phyloP scores from a whole-genome alignment of 2,329 filamentous ascomycete species.

The Paecilomyces niveus region DNA sequence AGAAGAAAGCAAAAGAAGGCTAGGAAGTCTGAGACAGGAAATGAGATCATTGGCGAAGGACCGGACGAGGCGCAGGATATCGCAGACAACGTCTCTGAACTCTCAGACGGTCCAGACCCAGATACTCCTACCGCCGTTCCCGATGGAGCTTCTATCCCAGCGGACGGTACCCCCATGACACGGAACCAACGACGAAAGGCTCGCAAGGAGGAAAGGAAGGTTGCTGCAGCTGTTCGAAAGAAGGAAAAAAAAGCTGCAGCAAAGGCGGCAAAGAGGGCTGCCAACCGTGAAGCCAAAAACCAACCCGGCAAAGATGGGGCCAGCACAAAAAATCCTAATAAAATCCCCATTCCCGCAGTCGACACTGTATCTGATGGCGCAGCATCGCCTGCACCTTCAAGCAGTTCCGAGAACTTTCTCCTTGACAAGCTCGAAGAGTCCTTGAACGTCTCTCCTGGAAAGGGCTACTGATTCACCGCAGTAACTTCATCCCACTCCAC shows the following conservation, averaged over 20 bases:
- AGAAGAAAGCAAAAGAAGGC: conserved; percentile 2
- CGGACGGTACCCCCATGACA: conserved; percentile 4
- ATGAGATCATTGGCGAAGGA: conserved; percentile 7
- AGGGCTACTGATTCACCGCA: not conserved
- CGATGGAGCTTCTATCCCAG: conserved; percentile 1
- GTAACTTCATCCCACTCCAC: not conserved
- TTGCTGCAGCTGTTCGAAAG: conserved; percentile 1
- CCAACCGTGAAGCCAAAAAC: not conserved
- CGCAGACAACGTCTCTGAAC: not conserved
- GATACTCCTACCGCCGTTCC: not conserved
- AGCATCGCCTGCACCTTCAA: conserved; percentile 12
- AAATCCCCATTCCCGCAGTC: not conserved
- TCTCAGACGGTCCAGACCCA: not conserved
- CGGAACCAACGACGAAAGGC: conserved; percentile 14
- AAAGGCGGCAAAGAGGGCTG: not conserved
- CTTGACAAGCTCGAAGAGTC: conserved; percentile 19
- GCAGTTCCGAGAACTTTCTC: conserved; percentile 15
- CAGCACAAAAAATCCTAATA: not conserved
- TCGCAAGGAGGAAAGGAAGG: conserved; percentile 15
- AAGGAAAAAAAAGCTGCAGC: not conserved
- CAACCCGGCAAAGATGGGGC: not conserved
- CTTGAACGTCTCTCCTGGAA: conserved; percentile 1
- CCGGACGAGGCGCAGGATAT: not conserved
- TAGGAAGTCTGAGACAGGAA: conserved; percentile 13
- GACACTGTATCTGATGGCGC: conserved; percentile 3